Conservation (phyloP, 208 protist species). For the Sergeia podlipaevii region DNA sequence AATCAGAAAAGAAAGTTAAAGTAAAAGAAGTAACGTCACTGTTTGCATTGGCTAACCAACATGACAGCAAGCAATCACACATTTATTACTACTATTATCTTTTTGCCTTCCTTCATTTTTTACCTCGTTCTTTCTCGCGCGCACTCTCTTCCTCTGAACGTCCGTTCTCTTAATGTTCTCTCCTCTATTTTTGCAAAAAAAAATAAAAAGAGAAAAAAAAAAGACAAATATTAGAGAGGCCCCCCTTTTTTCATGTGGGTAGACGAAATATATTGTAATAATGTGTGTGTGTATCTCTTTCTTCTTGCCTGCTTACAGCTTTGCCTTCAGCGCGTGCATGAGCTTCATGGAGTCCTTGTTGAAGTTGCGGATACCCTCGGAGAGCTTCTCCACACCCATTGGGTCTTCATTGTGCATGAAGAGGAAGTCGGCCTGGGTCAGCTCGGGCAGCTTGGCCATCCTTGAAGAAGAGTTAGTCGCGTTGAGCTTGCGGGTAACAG, state of each 20-base stretch:
- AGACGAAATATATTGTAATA: neutral
- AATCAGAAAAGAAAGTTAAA: conserved; percentile 2
- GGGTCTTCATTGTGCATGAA: conserved; percentile 87
- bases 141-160: too few relatives aligned
- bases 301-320: conserved; percentile 27
- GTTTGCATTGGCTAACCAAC: too few relatives aligned
- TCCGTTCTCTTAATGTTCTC: too few relatives aligned
- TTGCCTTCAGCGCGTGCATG: conserved; percentile 58
- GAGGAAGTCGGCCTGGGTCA: conserved; percentile 66
- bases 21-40: neutral
- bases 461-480: conserved; percentile 24
- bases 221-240: conserved; percentile 1
- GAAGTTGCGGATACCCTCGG: conserved; percentile 97
- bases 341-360: conserved; percentile 91
- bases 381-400: conserved; percentile 98
- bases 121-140: too few relatives aligned
- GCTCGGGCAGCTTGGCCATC: conserved; percentile 50
- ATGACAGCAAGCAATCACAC: too few relatives aligned
- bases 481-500: conserved; percentile 61
- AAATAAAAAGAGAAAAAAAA: conserved; percentile 8
- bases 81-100: too few relatives aligned
- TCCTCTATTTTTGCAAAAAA: too few relatives aligned
- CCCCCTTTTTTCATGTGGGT: neutral
- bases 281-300: conserved; percentile 3
- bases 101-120: too few relatives aligned